These are phyloP conservation scores for Wallacemonas sp. DNA, from an alignment of 208 protist genomes.

Conservation along the genomic window DNA sequence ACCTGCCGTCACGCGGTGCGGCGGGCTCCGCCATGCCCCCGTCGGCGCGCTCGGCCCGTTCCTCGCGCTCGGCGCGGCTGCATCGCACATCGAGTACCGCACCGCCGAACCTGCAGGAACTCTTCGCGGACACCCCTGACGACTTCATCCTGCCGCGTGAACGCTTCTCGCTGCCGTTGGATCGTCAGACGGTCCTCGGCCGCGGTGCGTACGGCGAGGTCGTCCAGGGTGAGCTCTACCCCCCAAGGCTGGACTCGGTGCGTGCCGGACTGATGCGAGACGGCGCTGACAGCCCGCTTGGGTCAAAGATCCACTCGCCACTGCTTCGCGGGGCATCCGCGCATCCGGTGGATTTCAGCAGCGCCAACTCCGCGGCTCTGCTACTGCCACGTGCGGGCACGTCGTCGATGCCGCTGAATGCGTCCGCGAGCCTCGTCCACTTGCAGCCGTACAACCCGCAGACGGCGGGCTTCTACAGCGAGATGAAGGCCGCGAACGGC, in stretches of 20 bases:
- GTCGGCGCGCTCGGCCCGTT: constrained; percentile 18
- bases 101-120: constrained; percentile 27
- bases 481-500: background rate
- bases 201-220: constrained; percentile 64
- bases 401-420: background rate
- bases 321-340: background rate
- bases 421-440: constrained; percentile 22
- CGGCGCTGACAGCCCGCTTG: background rate
- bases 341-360: background rate
- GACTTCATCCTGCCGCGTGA: constrained; percentile 45
- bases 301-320: constrained; percentile 3
- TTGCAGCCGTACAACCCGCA: constrained; percentile 39
- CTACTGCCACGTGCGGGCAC: background rate
- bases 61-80: constrained; percentile 22
- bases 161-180: constrained; percentile 32
- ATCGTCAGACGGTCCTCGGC: constrained; percentile 35
- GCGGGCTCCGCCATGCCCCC: background rate
- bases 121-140: constrained; percentile 53
- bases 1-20: background rate
- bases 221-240: constrained; percentile 65
- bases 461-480: constrained; percentile 44
- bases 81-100: constrained; percentile 12
- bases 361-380: background rate
- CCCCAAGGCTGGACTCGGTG: constrained; percentile 12
- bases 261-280: background rate